Percentiles rank a stretch among this genome's conserved stretches.
Conservation (phyloP, 2,329 filamentous ascomycete genomes). For the Monosporascus sp. region DNA sequence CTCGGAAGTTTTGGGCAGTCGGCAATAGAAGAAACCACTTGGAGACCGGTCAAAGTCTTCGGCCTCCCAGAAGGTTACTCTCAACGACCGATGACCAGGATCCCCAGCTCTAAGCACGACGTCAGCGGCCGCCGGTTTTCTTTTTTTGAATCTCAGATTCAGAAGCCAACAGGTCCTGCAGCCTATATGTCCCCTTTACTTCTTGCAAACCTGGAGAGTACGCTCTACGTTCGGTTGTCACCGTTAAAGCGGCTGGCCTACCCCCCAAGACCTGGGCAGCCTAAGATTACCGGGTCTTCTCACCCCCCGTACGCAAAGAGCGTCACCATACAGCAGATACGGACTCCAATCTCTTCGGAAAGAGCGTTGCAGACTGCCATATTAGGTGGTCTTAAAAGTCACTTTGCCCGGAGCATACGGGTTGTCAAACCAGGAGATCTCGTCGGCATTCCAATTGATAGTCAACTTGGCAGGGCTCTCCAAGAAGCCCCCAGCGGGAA, state of each 20-base stretch:
- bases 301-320: slow-evolving; percentile 61
- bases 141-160: slow-evolving; percentile 65
- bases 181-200: slow-evolving; percentile 81
- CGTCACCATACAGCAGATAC: slow-evolving; percentile 81
- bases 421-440: slow-evolving; percentile 84
- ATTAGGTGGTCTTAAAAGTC: slow-evolving; percentile 77
- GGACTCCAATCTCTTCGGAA: slow-evolving; percentile 84
- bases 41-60: slow-evolving; percentile 84
- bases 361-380: slow-evolving; percentile 78
- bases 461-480: slow-evolving; percentile 73
- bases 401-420: slow-evolving; percentile 79
- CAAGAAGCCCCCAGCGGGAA: slow-evolving; percentile 61
- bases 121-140: slow-evolving; percentile 47
- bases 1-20: slow-evolving; percentile 61
- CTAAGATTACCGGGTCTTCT: slow-evolving; percentile 49
- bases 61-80: slow-evolving; percentile 75
- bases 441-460: slow-evolving; percentile 84
- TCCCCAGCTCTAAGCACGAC: slow-evolving; percentile 49
- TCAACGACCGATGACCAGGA: slow-evolving; percentile 54
- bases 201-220: slow-evolving; percentile 76
- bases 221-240: slow-evolving; percentile 73
- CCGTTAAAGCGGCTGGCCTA: slow-evolving; percentile 54
- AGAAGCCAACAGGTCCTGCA: slow-evolving; percentile 50
- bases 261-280: slow-evolving; percentile 46
- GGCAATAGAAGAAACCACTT: slow-evolving; percentile 57